Conservation (phyloP, 441 rosid species). For the Manihot esculenta region DNA sequence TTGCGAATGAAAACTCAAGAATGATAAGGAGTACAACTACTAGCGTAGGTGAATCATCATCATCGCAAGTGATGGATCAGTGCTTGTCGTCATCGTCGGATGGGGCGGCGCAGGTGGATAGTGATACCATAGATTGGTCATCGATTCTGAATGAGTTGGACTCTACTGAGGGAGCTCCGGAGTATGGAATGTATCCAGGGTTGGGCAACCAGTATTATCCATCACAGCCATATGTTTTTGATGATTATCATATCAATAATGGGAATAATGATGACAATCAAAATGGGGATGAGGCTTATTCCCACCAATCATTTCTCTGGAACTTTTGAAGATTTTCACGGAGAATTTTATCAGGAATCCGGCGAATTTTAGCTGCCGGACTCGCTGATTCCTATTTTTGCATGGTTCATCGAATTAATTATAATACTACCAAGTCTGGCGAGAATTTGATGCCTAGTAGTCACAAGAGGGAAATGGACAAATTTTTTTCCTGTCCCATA, state of each 20-base stretch:
- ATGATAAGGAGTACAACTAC: background rate
- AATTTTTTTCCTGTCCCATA: too few species aligned
- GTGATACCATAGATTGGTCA: constrained; percentile 42
- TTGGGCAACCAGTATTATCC: constrained; percentile 14
- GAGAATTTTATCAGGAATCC: background rate
- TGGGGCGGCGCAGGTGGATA: constrained; percentile 2
- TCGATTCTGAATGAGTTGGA: constrained; percentile 27
- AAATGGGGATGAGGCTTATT: constrained; percentile 9
- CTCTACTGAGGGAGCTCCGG: background rate
- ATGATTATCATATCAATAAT: background rate
- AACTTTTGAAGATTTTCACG: constrained; percentile 7
- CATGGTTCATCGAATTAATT: too few species aligned
- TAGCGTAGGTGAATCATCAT: too few species aligned
- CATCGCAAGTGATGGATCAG: too few species aligned
- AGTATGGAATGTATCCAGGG: constrained; percentile 18
- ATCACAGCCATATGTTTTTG: background rate
- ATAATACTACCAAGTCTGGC: too few species aligned
- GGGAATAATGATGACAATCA: background rate
- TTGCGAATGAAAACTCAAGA: constrained; percentile 36
- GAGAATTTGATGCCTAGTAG: too few species aligned
- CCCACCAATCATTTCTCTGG: constrained; percentile 34
- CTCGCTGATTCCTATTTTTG: constrained; percentile 1
- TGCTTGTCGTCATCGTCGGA: constrained; percentile 9
- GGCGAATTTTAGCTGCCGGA: constrained; percentile 26
- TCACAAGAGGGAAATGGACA: too few species aligned